Conservation (phyloP, 805 yeast species). For the Kodamaea jinghongensis region DNA sequence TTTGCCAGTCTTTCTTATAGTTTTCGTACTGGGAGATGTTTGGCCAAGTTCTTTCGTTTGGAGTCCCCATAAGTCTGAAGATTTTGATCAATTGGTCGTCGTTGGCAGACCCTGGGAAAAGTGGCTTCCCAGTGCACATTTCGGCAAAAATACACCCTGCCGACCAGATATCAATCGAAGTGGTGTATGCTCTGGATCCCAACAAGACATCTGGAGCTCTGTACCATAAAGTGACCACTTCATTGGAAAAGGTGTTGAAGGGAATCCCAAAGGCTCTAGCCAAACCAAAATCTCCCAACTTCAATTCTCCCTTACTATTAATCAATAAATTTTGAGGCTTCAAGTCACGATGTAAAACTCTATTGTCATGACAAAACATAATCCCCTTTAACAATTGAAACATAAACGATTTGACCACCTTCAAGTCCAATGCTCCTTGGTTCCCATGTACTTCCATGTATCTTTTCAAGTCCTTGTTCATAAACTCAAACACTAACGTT, state of each 20-base stretch:
- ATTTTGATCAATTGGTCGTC: constrained; percentile 93
- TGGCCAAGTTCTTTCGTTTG: constrained; percentile 95
- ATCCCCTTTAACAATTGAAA: constrained; percentile 89
- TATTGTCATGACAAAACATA: constrained; percentile 79
- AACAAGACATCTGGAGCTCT: constrained; percentile 95
- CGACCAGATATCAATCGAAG: constrained; percentile 98
- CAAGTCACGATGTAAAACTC: constrained; percentile 81
- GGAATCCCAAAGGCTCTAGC: constrained; percentile 99
- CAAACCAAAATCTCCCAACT: constrained; percentile 93
- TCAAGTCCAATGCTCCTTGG: constrained; percentile 69
- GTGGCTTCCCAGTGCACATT: constrained; percentile 96
- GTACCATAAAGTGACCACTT: constrained; percentile 97
- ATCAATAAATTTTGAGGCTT: constrained; percentile 95
- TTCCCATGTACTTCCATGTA: constrained; percentile 88
- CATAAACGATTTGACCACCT: constrained; percentile 86
- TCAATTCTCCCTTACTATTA: constrained; percentile 84
- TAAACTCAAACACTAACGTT: constrained; percentile 86
- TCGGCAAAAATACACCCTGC: constrained; percentile 98
- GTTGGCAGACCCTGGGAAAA: constrained; percentile 94
- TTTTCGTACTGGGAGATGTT: constrained; percentile 90
- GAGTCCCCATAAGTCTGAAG: constrained; percentile 93
- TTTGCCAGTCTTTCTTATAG: constrained; percentile 78
- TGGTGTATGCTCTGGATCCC: constrained; percentile 93
- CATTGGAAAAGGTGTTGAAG: constrained; percentile 94
- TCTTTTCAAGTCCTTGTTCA: constrained; percentile 91